A percentile compares a stretch with the other conserved stretches of the same genome.
phyloP scores from a whole-genome alignment of 2,329 filamentous ascomycete genomes.

The Cladosporium sp. region DNA sequence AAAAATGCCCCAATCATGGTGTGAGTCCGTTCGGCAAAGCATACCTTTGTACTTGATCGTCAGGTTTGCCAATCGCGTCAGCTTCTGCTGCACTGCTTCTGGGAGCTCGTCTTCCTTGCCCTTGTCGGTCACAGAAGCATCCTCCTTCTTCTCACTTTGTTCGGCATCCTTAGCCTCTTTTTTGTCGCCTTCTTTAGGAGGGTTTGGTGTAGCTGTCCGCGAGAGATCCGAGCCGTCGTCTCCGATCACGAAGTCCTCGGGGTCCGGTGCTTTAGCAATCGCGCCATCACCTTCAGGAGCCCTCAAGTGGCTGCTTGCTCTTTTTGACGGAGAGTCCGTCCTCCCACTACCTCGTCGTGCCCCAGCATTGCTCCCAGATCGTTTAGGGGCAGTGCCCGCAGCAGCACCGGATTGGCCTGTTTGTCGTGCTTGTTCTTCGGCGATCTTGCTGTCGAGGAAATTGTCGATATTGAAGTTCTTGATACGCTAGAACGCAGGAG shows the following conservation, averaged over 20 bases:
- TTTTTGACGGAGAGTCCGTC: slow-evolving; percentile 27
- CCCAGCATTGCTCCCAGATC: slow-evolving; percentile 40
- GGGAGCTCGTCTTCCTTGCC: slow-evolving; percentile 54
- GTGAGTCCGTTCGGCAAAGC: slow-evolving; percentile 16
- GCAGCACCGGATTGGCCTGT: slow-evolving; percentile 22
- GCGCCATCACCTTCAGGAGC: slow-evolving; percentile 20
- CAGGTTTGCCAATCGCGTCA: slow-evolving; percentile 85
- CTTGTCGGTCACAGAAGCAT: slow-evolving; percentile 22
- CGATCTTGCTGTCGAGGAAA: slow-evolving; percentile 59
- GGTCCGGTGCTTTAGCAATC: slow-evolving; percentile 64
- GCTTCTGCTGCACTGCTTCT: slow-evolving; percentile 67
- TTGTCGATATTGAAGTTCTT: slow-evolving; percentile 34
- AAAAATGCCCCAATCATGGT: slow-evolving; percentile 25
- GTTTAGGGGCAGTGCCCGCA: slow-evolving; percentile 27
- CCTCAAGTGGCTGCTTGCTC: slow-evolving; percentile 22
- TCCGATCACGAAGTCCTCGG: slow-evolving; percentile 81
- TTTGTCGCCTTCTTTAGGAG: slow-evolving; percentile 35
- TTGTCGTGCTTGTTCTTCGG: slow-evolving; percentile 85
- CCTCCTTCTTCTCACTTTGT: slow-evolving; percentile 28
- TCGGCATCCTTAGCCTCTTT: slow-evolving; percentile 29
- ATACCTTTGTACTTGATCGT: slow-evolving; percentile 81
- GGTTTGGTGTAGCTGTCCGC: slow-evolving; percentile 56
- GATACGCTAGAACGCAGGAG: slow-evolving; percentile 23
- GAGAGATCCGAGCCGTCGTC: slow-evolving; percentile 67
- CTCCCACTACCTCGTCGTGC: slow-evolving; percentile 41